phyloP scores from a whole-genome alignment of 306 rosid species.

The Vachellia collinsii region DNA sequence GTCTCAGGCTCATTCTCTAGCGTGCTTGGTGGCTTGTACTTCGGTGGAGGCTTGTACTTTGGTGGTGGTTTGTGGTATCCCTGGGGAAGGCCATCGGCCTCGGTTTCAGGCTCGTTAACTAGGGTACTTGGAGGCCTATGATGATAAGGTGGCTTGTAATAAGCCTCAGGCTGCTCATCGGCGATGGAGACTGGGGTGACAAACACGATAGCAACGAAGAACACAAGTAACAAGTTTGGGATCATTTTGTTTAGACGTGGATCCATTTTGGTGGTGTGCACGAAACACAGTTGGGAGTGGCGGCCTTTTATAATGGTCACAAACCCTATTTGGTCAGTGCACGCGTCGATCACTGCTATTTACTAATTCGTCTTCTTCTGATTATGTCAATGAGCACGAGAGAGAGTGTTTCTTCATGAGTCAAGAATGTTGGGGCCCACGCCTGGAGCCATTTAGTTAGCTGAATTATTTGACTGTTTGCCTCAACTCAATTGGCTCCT shows the following conservation, averaged over 20 bases:
- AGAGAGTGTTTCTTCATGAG: neutral
- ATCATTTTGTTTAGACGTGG: neutral
- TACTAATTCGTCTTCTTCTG: neutral
- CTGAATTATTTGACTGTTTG: neutral
- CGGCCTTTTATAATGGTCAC: conserved; percentile 6
- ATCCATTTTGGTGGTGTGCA: neutral
- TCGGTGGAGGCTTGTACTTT: neutral
- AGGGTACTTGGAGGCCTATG: neutral
- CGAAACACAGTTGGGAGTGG: neutral
- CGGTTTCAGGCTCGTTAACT: neutral
- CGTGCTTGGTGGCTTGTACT: neutral
- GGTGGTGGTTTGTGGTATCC: neutral
- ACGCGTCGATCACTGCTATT: neutral
- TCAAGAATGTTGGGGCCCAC: neutral
- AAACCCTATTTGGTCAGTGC: neutral
- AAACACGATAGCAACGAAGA: neutral
- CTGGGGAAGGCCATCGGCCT: neutral
- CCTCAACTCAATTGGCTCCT: neutral
- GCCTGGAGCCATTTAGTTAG: neutral
- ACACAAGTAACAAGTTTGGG: neutral
- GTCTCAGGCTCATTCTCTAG: neutral
- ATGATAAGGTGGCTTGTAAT: neutral
- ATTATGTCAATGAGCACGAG: neutral
- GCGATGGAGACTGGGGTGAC: neutral
- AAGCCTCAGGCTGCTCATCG: neutral